Conservation (phyloP, 2,329 filamentous ascomycete species). For the Beauveria medogensis region DNA sequence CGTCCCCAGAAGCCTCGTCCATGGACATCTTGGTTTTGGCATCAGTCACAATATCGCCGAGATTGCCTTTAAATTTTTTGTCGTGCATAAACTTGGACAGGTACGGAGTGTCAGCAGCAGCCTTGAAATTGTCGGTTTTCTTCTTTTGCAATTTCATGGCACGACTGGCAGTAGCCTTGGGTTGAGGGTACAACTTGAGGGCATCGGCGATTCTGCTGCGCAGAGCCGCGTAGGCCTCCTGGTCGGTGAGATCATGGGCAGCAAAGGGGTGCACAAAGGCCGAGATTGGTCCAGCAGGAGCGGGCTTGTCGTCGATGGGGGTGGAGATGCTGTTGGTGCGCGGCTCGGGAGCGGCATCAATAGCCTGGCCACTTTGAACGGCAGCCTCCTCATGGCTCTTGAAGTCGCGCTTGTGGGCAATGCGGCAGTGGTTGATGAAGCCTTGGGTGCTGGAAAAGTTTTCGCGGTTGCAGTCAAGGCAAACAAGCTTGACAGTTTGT, state of each 20-base stretch:
- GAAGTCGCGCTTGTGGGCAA: conserved; percentile 87
- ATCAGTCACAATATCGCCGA: conserved; percentile 50
- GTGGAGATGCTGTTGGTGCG: neutral
- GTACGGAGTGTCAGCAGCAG: conserved; percentile 54
- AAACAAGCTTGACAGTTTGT: conserved; percentile 81
- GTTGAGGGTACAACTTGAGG: conserved; percentile 42
- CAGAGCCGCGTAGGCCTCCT: conserved; percentile 43
- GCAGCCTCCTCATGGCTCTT: conserved; percentile 95
- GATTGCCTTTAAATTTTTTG: conserved; percentile 52
- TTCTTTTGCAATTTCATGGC: conserved; percentile 23
- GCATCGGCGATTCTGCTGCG: conserved; percentile 47
- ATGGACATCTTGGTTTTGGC: conserved; percentile 46
- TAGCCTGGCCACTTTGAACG: conserved; percentile 72
- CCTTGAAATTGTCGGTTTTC: conserved; percentile 26
- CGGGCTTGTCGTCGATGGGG: neutral
- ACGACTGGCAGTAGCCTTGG: conserved; percentile 41
- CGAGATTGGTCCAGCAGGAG: conserved; percentile 13
- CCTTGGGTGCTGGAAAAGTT: conserved; percentile 96
- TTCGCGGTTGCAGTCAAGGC: conserved; percentile 77
- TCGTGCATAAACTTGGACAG: conserved; percentile 57
- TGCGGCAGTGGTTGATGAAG: conserved; percentile 99
- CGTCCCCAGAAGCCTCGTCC: conserved; percentile 46
- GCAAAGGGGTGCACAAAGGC: conserved; percentile 27
- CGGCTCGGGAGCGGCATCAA: conserved; percentile 42
- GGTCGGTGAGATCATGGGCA: conserved; percentile 39